Evolutionary conservation across 2,329 filamentous ascomycete species (phyloP).

Genomic region (Aspergillus neoniger): DNA sequence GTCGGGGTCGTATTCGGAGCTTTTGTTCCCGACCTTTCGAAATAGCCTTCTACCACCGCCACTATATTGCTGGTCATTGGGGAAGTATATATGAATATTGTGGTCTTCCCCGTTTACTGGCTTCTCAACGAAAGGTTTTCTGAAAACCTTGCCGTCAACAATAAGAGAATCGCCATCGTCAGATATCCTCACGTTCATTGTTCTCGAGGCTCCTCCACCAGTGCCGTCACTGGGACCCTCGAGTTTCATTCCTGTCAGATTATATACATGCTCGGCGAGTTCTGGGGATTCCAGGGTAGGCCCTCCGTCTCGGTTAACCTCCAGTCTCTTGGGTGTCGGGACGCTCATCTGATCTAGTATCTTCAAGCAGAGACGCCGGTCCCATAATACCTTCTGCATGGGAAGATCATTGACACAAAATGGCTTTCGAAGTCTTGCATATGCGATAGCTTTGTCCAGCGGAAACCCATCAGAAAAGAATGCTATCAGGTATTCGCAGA

Average conservation of each 20-base stretch:
- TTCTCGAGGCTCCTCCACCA: conserved; percentile 57
- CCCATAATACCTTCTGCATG: conserved; percentile 97
- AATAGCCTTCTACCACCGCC: conserved; percentile 91
- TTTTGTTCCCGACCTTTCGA: conserved; percentile 98
- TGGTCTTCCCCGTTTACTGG: conserved; percentile 98
- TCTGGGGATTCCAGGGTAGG: conserved; percentile 76
- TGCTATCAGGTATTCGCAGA: conserved; percentile 94
- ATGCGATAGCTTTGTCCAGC: conserved; percentile 93
- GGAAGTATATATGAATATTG: conserved; percentile 98
- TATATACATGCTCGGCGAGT: conserved; percentile 75
- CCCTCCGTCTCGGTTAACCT: conserved; percentile 91
- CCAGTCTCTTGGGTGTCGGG: conserved; percentile 81
- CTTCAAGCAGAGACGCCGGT: conserved; percentile 82
- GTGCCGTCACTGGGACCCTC: conserved; percentile 70
- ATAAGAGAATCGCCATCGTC: conserved; percentile 85
- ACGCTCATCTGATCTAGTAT: conserved; percentile 89
- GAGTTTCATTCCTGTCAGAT: conserved; percentile 75
- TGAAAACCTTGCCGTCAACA: conserved; percentile 79
- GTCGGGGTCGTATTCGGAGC: conserved; percentile 84
- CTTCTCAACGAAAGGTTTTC: conserved; percentile 97
- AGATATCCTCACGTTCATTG: conserved; percentile 76
- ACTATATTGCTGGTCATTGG: conserved; percentile 69
- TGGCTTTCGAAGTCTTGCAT: conserved; percentile 87
- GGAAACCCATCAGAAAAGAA: conserved; percentile 99
- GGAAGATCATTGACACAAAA: conserved; percentile 97